Evolutionary conservation across 1,284 basidiomycete species (phyloP), one percentile per base, ranked within the genome.

Genomic region (Schizopora paradoxa): DNA sequence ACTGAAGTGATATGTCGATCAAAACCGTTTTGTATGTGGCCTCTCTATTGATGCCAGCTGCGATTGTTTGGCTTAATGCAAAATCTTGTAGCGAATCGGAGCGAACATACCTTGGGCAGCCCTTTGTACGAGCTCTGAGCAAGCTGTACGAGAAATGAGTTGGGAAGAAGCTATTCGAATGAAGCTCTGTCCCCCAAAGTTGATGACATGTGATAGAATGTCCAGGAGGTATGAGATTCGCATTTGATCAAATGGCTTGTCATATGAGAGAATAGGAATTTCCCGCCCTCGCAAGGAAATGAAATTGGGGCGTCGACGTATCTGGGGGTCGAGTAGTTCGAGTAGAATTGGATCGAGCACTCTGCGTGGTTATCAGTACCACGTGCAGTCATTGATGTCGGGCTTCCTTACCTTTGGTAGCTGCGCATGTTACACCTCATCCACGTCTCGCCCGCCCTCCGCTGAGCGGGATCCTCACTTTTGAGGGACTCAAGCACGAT

Each of bases 381-480:
- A 52, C 43, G 16, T 22, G 28, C 41, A 44, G 41, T 44, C 42
- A 40, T 21, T 45, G 40, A 43, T 41, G 16, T 27, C 35, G 2
- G 22, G 31, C 7, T 43, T 34, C 27, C 71, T 42, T 62, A 92
- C 91, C 91, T 77, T 48, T 90, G 70, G 62, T 93, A 94, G 1
- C 91, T 93, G 58, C 84, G 86, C n/a, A 95, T 70, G 58, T 84
- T 92, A 58, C 88, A 91, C 23, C 92, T 77, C 86, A 97, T 91
- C 93, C 93, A 97, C 0, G 91, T 92, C 62, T 96, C 93, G 5
- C 87, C 88, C 28, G 87, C 72, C 6, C 91, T 76, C 23, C 85
- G 80, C 13, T 86, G 63, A 46, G 69, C 69, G 1, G 90, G 84
- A 57, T 91, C 82, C 14, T 83, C 79, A 42, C 73, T 82, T 57